Evolutionary conservation across 2,329 filamentous ascomycete species (phyloP).

Genomic region (Exophiala lecanii-corni): DNA sequence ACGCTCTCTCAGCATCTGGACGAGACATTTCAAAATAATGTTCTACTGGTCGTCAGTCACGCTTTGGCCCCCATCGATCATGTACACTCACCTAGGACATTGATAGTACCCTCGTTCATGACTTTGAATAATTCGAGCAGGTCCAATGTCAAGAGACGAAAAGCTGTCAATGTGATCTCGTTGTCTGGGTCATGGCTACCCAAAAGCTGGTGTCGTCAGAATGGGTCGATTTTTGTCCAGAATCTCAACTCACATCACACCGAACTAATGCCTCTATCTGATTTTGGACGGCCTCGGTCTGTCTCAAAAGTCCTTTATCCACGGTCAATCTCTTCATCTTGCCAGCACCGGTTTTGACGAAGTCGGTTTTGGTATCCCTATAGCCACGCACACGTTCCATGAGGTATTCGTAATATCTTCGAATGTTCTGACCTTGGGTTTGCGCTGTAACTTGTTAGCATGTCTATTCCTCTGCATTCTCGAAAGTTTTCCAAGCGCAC

Average conservation of each 20-base stretch:
- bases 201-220: constrained; percentile 59
- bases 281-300: constrained; percentile 84
- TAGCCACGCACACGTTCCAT: constrained; percentile 76
- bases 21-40: constrained; percentile 99
- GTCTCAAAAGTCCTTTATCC: constrained; percentile 85
- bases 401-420: constrained; percentile 84
- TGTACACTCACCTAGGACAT: constrained; percentile 76
- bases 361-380: constrained; percentile 80
- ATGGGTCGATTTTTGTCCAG: constrained; percentile 9
- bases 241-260: constrained; percentile 68
- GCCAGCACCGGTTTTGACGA: constrained; percentile 76
- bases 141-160: constrained; percentile 84
- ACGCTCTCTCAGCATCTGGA: constrained; percentile 83
- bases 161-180: constrained; percentile 92
- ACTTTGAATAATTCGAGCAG: constrained; percentile 86
- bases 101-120: constrained; percentile 95
- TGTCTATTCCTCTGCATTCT: background rate
- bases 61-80: no score
- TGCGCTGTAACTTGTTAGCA: constrained; percentile 58
- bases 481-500: no score
- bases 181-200: constrained; percentile 79
- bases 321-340: constrained; percentile 80
- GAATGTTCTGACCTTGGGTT: constrained; percentile 90
- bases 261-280: constrained; percentile 81
- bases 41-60: constrained; percentile 49